Evolutionary conservation across 257 asterid genomes (phyloP), one percentile per base, ranked within the genome.

Genomic region (Knoxia roxburghii): DNA sequence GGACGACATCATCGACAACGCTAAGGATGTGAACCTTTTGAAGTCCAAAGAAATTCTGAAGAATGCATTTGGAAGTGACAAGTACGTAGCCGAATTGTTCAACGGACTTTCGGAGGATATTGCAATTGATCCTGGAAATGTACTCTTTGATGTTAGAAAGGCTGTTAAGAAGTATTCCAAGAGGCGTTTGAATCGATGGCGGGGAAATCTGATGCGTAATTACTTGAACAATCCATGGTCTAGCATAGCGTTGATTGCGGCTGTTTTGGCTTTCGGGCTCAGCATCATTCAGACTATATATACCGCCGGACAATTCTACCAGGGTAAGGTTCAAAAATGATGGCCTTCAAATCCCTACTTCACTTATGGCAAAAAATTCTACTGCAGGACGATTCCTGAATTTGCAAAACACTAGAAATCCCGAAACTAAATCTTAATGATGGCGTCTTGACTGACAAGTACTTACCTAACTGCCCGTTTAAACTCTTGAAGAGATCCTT

Each of bases 1-100:
- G 89, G 84, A 83, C 73, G 80, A 72, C 72, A 73, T 85, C 37
- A 83, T 87, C 7, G 79, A 83, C 69, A 72, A 72, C 13, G 73
- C 75, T 3, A 43, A 27, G 43, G 91, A 87, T n/a, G 84, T 87
- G 35, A 75, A 72, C 73, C 77, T 85, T 27, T 75, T 85, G 53
- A 82, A 80, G 45, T 21, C 75, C 0, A 32, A 62, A 6, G 75
- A 80, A 2, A 75, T 87, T 11, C 56, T 87, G 14, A 83, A 81
- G 70, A 87, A 80, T 7, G 85, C 82, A 0, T 10, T 80, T 2
- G 88, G 91, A 5, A 85, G 89, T 20, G 86, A 87, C 52, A 77
- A 76, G 65, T 86, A 80, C 0, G 85, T 80, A 9, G 91, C 85
- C 0, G 66, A 71, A 15, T 49, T 85, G 65, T 83, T 87, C 78